Base-by-base conservation (phyloP, 1,284 basidiomycete genomes). In the Apiotrichum laibachii region DNA sequence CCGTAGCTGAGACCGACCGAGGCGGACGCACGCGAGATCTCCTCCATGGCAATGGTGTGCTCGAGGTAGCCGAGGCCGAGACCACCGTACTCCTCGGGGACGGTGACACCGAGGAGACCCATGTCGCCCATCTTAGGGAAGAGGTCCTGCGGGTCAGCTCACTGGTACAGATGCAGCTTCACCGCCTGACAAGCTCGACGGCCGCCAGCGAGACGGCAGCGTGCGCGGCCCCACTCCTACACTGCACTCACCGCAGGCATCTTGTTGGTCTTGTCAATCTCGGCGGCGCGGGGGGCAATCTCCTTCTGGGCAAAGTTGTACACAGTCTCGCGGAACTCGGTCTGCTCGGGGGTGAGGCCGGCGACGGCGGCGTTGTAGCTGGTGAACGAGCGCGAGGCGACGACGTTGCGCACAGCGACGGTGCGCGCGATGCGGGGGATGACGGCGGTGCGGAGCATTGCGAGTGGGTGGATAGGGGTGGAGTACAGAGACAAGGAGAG, bases 1-100 rank as follows among this genome's bases (percentile, higher is more conserved):
- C 92, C 93, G 68, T 97, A 97, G 4, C 90, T 92, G 12, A 97
- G 84, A 1, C 88, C 93, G 37, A 97, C 87, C 4, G 89, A 91
- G 22, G 92, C 93, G 8, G 91, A 94, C 9, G 90, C 90, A 33
- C 86, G 82, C 31, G 92, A 94, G 55, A 97, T 81, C 67, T 90
- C 89, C 79, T 96, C 92, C 92, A 95, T 94, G 5, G 89, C 92
- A 49, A 96, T 82, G 2, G 88, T 88, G 76, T 96, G 92, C 60
- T 92, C 85, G 59, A 94, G 83, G 78, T 95, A 96, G 8, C 90
- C 89, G 59, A 89, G 81, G 3, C 82, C 84, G 44, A 92, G 81
- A 5, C 92, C 92, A 21, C 87, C 86, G 69, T 90, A 90, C 64
- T 89, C 81, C 50, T 88, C 83, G 16, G 86, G 84, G 11, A 89